These are phyloP conservation scores for Multifurca ochricompacta DNA, from an alignment of 768 basidiomycete genomes.

Conservation along the genomic window DNA sequence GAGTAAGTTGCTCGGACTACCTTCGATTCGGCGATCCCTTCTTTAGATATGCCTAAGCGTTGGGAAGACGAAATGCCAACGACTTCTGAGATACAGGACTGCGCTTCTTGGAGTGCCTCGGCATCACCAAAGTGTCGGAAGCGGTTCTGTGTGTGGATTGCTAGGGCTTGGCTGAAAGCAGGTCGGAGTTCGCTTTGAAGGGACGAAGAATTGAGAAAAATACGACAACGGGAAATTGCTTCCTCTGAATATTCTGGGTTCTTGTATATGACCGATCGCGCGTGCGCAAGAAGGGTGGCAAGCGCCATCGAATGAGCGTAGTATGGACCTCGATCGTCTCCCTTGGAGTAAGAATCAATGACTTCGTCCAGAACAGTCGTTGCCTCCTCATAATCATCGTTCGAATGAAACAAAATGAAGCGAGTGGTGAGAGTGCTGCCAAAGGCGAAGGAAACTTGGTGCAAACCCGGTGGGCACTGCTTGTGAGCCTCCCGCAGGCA, in stretches of 20 bases:
- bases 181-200: not conserved
- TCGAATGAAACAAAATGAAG: not conserved
- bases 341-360: not conserved
- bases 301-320: not conserved
- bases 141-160: not conserved
- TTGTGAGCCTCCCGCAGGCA: not conserved
- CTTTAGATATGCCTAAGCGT: not conserved
- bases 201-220: not conserved
- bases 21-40: not conserved
- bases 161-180: not conserved
- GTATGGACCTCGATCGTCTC: not conserved
- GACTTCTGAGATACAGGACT: not conserved
- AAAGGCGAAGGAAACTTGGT: not conserved
- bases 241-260: not conserved
- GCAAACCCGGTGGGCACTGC: not conserved
- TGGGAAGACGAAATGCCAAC: not conserved
- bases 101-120: not conserved
- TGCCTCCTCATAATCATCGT: conserved; percentile 3
- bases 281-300: not conserved
- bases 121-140: not conserved
- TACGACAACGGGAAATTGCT: not conserved
- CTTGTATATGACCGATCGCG: not conserved
- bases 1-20: not conserved
- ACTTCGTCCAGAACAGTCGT: not conserved
- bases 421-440: not conserved